Conservation (phyloP, 108 stramenopile species). For the Cyclotella atomus region DNA sequence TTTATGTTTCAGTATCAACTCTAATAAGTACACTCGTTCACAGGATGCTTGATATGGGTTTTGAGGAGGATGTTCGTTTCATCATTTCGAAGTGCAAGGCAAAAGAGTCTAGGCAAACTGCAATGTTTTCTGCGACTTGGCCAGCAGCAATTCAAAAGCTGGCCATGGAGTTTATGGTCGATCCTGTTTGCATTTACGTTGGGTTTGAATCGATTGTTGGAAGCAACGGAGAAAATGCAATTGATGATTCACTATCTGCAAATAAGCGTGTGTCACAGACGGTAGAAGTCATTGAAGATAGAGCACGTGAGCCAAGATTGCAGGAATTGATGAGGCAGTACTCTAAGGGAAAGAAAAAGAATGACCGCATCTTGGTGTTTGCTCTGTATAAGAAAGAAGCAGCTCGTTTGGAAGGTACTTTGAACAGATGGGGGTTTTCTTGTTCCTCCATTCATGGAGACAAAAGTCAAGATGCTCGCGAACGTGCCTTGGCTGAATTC, state of each 20-base stretch:
- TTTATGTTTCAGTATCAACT: neutral
- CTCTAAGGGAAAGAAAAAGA: conserved; percentile 57
- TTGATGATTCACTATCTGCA: conserved; percentile 91
- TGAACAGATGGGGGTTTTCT: conserved; percentile 72
- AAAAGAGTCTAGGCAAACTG: conserved; percentile 85
- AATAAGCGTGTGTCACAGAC: conserved; percentile 94
- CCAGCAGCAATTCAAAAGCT: conserved; percentile 93
- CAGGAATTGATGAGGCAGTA: conserved; percentile 76
- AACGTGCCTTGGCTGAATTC: conserved; percentile 89
- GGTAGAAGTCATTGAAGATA: conserved; percentile 95
- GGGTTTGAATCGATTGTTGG: conserved; percentile 86
- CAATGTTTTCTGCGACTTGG: conserved; percentile 99
- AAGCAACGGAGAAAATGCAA: conserved; percentile 69
- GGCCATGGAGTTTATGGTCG: conserved; percentile 86
- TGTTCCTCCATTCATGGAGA: conserved; percentile 97
- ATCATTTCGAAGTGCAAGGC: conserved; percentile 74
- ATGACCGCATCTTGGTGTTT: conserved; percentile 91
- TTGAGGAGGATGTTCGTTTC: conserved; percentile 78
- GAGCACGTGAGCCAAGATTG: conserved; percentile 84
- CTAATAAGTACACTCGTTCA: neutral
- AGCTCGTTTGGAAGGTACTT: conserved; percentile 82
- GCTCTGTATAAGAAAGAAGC: conserved; percentile 99
- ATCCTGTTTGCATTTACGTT: conserved; percentile 88
- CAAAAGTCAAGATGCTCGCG: conserved; percentile 92
- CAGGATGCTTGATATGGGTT: conserved; percentile 67